phyloP scores from a whole-genome alignment of 1,139 yeast genomes.

The Diutina ranongensis region DNA sequence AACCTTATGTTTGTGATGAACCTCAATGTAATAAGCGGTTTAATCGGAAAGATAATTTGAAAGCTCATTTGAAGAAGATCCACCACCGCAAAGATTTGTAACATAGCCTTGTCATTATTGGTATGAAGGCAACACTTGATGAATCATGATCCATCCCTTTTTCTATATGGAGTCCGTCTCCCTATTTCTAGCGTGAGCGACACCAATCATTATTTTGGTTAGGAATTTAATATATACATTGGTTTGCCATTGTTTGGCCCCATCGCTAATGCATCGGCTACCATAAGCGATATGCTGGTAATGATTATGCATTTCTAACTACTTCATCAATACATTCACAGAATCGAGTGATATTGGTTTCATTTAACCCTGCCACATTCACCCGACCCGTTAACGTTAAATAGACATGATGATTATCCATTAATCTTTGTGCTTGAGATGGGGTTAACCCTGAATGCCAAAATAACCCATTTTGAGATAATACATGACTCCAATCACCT shows the following conservation, averaged over 20 bases:
- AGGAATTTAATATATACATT: constrained; percentile 3
- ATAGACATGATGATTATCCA: constrained; percentile 25
- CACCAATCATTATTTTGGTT: not conserved
- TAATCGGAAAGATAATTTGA: constrained; percentile 35
- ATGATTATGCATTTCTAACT: constrained; percentile 18
- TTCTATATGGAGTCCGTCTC: not conserved
- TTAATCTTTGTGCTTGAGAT: constrained; percentile 21
- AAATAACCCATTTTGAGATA: constrained; percentile 29
- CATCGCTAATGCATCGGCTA: too few species aligned
- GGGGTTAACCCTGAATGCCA: constrained; percentile 31
- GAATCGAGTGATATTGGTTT: constrained; percentile 23
- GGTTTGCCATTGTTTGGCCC: too few species aligned
- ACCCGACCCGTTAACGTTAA: constrained; percentile 28
- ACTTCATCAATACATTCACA: constrained; percentile 26
- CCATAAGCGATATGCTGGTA: too few species aligned
- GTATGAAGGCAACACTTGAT: not conserved
- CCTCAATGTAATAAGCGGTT: constrained; percentile 71
- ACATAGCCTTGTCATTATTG: too few species aligned
- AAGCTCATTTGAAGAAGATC: constrained; percentile 58
- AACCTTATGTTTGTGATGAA: constrained; percentile 69
- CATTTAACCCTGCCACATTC: constrained; percentile 33
- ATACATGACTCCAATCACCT: constrained; percentile 30
- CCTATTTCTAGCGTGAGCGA: constrained; percentile 6
- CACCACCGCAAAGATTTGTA: constrained; percentile 18
- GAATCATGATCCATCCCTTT: not conserved